Evolutionary conservation across 23 red algal genomes (phyloP).

Genomic region (Gracilaria caudata): DNA sequence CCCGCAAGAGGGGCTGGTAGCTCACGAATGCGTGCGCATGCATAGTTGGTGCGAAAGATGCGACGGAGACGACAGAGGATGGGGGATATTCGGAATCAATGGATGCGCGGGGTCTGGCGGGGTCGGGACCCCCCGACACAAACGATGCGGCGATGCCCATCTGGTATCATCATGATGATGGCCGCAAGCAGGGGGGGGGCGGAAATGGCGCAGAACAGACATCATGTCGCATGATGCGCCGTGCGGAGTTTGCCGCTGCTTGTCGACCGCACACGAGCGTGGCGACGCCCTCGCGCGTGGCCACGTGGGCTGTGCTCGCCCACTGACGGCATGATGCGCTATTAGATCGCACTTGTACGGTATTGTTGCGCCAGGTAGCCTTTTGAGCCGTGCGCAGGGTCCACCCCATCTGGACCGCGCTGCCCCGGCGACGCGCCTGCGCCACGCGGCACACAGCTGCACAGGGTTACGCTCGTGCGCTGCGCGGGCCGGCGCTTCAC

Average conservation of each 20-base stretch:
- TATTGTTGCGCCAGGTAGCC: constrained; percentile 22
- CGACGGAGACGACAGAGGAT: neutral
- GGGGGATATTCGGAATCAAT: neutral
- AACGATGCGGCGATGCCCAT: neutral
- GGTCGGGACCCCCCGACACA: too few species aligned
- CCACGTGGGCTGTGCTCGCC: neutral
- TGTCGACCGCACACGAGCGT: neutral
- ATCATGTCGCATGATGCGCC: neutral
- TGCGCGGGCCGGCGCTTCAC: constrained; percentile 37
- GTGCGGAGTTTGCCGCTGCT: neutral
- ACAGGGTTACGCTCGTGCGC: neutral
- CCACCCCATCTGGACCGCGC: neutral
- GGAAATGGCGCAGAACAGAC: too few species aligned
- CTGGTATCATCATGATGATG: neutral
- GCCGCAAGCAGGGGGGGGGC: neutral
- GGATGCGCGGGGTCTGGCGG: neutral
- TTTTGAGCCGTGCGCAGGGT: neutral
- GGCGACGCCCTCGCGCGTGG: neutral
- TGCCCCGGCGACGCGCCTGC: constrained; percentile 11
- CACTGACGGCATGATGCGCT: neutral
- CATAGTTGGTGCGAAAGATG: neutral
- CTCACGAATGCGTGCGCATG: neutral
- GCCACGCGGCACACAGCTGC: constrained; percentile 28
- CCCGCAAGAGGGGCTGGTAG: neutral
- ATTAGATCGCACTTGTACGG: neutral